phyloP scores from a whole-genome alignment of 306 rosid genomes.

The Rubus parviflorus region DNA sequence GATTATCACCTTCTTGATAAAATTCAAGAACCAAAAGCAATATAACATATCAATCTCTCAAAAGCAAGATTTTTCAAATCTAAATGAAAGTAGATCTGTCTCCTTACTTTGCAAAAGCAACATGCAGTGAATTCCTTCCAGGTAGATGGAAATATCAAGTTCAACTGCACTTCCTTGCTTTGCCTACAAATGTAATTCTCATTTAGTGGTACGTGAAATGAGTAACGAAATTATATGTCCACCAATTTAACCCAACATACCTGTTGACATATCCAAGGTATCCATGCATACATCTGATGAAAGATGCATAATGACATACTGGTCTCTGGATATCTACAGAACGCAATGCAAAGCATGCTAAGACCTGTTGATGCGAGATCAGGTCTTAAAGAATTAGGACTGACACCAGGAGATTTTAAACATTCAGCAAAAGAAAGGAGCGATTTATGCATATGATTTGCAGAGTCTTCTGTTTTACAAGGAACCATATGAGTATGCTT shows the following conservation, averaged over 20 bases:
- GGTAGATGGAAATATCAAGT: conserved; percentile 59
- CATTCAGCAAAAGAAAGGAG: conserved; percentile 55
- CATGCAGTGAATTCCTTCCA: conserved; percentile 83
- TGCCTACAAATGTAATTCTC: conserved; percentile 50
- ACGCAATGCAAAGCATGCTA: conserved; percentile 77
- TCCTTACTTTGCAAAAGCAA: conserved; percentile 73
- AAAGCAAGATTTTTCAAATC: conserved; percentile 23
- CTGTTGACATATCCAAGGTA: conserved; percentile 80
- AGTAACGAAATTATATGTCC: background rate
- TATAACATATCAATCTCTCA: conserved; percentile 18
- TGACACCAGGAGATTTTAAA: conserved; percentile 45
- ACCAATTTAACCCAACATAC: conserved; percentile 46
- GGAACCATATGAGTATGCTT: conserved; percentile 42
- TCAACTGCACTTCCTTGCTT: conserved; percentile 49
- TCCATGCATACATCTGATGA: conserved; percentile 79
- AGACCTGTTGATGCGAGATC: conserved; percentile 65
- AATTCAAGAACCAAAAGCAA: conserved; percentile 30
- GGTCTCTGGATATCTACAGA: conserved; percentile 70
- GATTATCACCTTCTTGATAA: background rate
- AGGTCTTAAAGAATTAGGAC: conserved; percentile 52
- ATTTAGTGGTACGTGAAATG: conserved; percentile 27
- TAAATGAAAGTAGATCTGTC: conserved; percentile 27
- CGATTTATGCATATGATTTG: conserved; percentile 54
- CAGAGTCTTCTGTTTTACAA: conserved; percentile 51
- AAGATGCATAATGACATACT: conserved; percentile 52